A percentile compares a stretch with the other conserved stretches of the same genome.
Evolutionary conservation across 768 basidiomycete genomes (phyloP).

Genomic region (Pleurotus tuber-regium): DNA sequence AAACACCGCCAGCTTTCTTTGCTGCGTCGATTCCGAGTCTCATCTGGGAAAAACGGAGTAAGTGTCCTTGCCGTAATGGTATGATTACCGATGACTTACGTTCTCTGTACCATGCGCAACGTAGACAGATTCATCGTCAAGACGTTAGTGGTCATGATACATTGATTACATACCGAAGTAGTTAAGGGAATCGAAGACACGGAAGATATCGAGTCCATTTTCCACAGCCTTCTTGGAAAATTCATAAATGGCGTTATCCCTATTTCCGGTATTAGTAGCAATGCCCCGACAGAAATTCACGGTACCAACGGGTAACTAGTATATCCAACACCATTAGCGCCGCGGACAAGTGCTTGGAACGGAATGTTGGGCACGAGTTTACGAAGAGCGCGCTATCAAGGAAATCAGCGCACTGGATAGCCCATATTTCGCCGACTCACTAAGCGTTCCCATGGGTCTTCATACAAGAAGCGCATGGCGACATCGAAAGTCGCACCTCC

Average conservation of each 20-base stretch:
- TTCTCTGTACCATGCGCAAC: constrained; percentile 51
- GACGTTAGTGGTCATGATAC: background rate
- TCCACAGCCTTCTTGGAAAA: constrained; percentile 99
- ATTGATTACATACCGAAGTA: constrained; percentile 74
- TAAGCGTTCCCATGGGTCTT: constrained; percentile 99
- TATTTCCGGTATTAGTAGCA: constrained; percentile 25
- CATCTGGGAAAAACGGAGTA: constrained; percentile 62
- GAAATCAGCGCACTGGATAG: constrained; percentile 14
- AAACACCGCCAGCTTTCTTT: constrained; percentile 98
- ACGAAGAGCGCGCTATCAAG: constrained; percentile 74
- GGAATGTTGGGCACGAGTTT: constrained; percentile 98
- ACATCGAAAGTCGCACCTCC: constrained; percentile 99
- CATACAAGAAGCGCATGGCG: constrained; percentile 98
- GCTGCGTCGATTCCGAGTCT: constrained; percentile 98
- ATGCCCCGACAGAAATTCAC: background rate
- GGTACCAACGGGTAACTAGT: constrained; percentile 85
- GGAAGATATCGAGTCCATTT: constrained; percentile 99
- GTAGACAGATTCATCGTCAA: background rate
- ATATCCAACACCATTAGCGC: constrained; percentile 98
- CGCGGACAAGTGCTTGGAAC: constrained; percentile 96
- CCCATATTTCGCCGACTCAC: constrained; percentile 36
- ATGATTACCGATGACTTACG: constrained; percentile 36
- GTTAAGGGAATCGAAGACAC: constrained; percentile 98
- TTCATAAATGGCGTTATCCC: constrained; percentile 98
- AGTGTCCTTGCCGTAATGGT: too few relatives aligned